Percentiles rank a stretch among this genome's conserved stretches.
Conservation (phyloP, 2,329 filamentous ascomycete species). For the Phoma sp. region DNA sequence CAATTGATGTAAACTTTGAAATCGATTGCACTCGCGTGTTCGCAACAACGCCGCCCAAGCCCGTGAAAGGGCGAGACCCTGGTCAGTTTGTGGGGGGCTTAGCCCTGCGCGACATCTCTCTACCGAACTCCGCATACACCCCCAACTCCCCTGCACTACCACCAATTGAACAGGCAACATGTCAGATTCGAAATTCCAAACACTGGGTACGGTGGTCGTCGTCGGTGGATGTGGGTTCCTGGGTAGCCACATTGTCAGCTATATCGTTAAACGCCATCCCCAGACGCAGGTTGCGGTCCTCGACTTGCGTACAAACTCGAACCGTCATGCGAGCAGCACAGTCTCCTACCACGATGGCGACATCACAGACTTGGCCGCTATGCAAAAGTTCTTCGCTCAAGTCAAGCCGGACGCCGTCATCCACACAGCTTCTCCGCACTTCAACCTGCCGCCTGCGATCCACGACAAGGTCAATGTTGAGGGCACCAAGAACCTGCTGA, state of each 20-base stretch:
- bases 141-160: conserved; percentile 18
- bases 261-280: conserved; percentile 51
- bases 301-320: conserved; percentile 53
- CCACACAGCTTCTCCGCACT: conserved; percentile 58
- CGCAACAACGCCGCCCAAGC: not conserved
- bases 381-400: conserved; percentile 51
- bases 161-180: conserved; percentile 21
- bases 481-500: conserved; percentile 57
- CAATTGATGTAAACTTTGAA: not conserved
- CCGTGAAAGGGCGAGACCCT: conserved; percentile 11
- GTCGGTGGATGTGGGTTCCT: conserved; percentile 61
- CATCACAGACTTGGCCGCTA: conserved; percentile 54
- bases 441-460: conserved; percentile 47
- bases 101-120: conserved; percentile 19
- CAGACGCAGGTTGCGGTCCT: conserved; percentile 55
- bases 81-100: conserved; percentile 20
- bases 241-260: conserved; percentile 58
- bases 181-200: conserved; percentile 30
- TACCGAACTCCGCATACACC: conserved; percentile 27
- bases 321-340: conserved; percentile 48
- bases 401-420: conserved; percentile 56
- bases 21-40: not conserved
- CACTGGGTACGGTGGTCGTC: conserved; percentile 56
- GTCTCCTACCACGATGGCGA: conserved; percentile 59
- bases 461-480: conserved; percentile 60